Evolutionary conservation across 2,329 filamentous ascomycete genomes (phyloP).

Genomic region (Colletotrichum aenigma): DNA sequence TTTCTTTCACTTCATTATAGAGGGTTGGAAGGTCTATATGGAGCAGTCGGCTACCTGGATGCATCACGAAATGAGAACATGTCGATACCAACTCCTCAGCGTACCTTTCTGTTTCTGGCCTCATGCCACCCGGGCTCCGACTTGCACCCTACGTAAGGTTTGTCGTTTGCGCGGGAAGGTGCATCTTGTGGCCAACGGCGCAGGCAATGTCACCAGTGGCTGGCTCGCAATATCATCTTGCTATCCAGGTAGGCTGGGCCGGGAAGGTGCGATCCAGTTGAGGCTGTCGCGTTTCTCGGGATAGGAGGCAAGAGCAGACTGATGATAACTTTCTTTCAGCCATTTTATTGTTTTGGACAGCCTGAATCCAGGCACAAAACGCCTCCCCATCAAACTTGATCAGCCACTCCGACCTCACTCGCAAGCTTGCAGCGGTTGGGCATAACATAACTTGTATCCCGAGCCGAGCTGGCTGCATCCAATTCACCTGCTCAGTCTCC

Average conservation of each 20-base stretch:
- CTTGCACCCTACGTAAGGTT: background rate
- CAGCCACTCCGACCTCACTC: background rate
- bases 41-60: constrained; percentile 7
- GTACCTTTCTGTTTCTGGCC: background rate
- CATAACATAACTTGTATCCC: background rate
- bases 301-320: background rate
- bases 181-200: background rate
- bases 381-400: background rate
- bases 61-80: constrained; percentile 21
- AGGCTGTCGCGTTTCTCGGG: background rate
- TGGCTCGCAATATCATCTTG: background rate
- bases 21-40: constrained; percentile 1
- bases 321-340: background rate
- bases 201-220: background rate
- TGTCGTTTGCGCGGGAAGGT: background rate
- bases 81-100: background rate
- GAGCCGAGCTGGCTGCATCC: background rate
- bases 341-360: background rate
- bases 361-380: background rate
- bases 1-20: constrained; percentile 19
- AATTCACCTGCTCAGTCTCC: background rate
- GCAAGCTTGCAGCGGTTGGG: background rate
- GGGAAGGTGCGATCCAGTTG: background rate
- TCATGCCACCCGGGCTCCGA: background rate
- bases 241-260: background rate